Conservation (phyloP, 1,139 yeast genomes). For the Candida albicans region DNA sequence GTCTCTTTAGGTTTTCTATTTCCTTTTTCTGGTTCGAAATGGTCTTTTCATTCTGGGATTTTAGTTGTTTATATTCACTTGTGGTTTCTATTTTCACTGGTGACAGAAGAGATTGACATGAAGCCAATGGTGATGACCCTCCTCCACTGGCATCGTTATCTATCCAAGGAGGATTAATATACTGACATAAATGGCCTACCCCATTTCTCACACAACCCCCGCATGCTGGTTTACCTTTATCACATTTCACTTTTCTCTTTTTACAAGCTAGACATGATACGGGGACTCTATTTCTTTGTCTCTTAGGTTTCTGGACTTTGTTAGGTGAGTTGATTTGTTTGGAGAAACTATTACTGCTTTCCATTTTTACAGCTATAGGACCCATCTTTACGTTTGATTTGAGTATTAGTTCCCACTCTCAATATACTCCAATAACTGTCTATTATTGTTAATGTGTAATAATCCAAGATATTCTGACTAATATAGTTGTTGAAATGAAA, state of each 20-base stretch:
- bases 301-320: slow-evolving; percentile 13
- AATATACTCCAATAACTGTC: too few species aligned
- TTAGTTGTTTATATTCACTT: slow-evolving; percentile 24
- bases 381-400: neutral
- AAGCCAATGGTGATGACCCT: neutral
- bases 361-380: neutral
- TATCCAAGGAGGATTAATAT: slow-evolving; percentile 45
- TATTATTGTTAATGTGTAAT: too few species aligned
- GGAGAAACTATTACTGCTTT: neutral
- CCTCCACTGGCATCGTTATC: slow-evolving; percentile 5
- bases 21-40: slow-evolving; percentile 31
- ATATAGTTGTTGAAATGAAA: too few species aligned
- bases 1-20: slow-evolving; percentile 37
- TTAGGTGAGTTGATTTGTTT: neutral
- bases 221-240: slow-evolving; percentile 43
- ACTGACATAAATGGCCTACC: slow-evolving; percentile 44
- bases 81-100: slow-evolving; percentile 17
- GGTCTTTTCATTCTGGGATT: slow-evolving; percentile 23
- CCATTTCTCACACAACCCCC: slow-evolving; percentile 46
- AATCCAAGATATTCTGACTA: too few species aligned
- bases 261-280: slow-evolving; percentile 45
- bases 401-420: neutral
- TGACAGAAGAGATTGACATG: neutral
- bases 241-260: slow-evolving; percentile 48
- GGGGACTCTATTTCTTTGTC: slow-evolving; percentile 40